Percentiles rank a stretch among this genome's conserved stretches.
Evolutionary conservation across 257 asterid genomes (phyloP).

Genomic region (Jasminum sambac): DNA sequence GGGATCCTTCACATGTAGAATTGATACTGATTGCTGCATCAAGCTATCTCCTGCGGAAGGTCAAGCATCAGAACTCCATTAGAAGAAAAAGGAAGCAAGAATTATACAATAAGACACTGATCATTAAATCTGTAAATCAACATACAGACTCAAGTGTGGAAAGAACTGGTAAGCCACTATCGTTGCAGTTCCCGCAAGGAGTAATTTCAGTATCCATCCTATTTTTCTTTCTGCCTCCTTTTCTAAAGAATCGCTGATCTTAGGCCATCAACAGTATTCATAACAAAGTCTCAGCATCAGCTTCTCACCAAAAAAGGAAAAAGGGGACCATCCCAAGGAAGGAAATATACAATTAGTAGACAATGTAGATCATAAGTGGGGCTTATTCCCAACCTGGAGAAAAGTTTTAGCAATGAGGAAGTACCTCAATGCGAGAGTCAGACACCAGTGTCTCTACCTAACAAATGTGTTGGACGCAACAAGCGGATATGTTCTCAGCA

Average conservation of each 20-base stretch:
- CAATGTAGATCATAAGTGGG: background rate
- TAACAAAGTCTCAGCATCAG: conserved; percentile 12
- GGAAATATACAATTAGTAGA: too few relatives aligned
- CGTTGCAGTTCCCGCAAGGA: conserved; percentile 82
- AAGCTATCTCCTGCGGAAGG: conserved; percentile 70
- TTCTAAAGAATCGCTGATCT: conserved; percentile 68
- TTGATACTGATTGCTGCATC: conserved; percentile 86
- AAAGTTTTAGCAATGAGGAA: background rate
- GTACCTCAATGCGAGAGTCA: background rate
- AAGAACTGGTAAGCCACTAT: conserved; percentile 72
- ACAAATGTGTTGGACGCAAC: too few relatives aligned
- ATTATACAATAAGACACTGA: conserved; percentile 1
- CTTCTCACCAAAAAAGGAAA: background rate
- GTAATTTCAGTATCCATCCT: conserved; percentile 79
- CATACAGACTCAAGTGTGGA: conserved; percentile 81
- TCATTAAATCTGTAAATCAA: conserved; percentile 48
- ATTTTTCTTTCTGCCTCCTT: conserved; percentile 91
- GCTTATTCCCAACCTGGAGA: background rate
- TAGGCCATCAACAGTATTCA: conserved; percentile 19
- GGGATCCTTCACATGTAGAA: conserved; percentile 90
- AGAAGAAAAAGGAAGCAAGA: conserved; percentile 11
- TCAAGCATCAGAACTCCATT: conserved; percentile 21
- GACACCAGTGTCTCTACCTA: conserved; percentile 5
- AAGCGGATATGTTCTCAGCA: too few relatives aligned
- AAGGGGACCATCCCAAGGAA: too few relatives aligned